Conservation (phyloP, 1,139 yeast species). For the Pichia sp. region DNA sequence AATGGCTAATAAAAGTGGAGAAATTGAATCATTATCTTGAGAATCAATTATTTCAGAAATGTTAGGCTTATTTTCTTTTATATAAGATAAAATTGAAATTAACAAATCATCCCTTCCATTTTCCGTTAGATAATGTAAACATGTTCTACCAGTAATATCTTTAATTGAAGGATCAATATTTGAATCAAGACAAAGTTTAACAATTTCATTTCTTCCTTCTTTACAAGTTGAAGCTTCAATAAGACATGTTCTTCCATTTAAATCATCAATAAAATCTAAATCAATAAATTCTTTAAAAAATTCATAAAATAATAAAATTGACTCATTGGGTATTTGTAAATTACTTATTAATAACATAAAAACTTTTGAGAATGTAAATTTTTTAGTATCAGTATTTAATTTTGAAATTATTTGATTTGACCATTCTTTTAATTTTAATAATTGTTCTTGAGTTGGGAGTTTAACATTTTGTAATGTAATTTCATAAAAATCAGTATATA, state of each 20-base stretch:
- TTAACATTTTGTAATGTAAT: conserved; percentile 28
- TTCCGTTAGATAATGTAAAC: conserved; percentile 85
- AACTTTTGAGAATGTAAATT: conserved; percentile 43
- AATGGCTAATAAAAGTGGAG: conserved; percentile 78
- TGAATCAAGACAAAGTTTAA: conserved; percentile 30
- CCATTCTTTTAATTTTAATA: conserved; percentile 26
- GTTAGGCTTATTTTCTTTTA: conserved; percentile 2
- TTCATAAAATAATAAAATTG: conserved; percentile 41
- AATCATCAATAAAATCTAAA: conserved; percentile 31
- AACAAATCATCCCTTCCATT: conserved; percentile 54
- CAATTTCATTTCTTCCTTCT: conserved; percentile 30
- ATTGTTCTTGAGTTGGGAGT: conserved; percentile 23
- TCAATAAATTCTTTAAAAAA: conserved; percentile 41
- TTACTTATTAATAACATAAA: conserved; percentile 59
- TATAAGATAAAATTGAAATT: conserved; percentile 31
- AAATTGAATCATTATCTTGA: conserved; percentile 66
- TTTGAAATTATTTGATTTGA: conserved; percentile 27
- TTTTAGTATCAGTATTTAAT: conserved; percentile 22
- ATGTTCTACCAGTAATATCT: conserved; percentile 73
- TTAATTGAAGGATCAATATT: conserved; percentile 35
- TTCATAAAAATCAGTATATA: conserved; percentile 29
- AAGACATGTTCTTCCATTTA: conserved; percentile 41
- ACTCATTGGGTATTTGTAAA: conserved; percentile 42
- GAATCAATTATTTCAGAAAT: conserved; percentile 34
- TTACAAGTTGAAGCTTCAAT: conserved; percentile 40